These are phyloP conservation scores for Rhodotorula sp. DNA, from an alignment of 1,284 basidiomycete species.

Conservation along the genomic window DNA sequence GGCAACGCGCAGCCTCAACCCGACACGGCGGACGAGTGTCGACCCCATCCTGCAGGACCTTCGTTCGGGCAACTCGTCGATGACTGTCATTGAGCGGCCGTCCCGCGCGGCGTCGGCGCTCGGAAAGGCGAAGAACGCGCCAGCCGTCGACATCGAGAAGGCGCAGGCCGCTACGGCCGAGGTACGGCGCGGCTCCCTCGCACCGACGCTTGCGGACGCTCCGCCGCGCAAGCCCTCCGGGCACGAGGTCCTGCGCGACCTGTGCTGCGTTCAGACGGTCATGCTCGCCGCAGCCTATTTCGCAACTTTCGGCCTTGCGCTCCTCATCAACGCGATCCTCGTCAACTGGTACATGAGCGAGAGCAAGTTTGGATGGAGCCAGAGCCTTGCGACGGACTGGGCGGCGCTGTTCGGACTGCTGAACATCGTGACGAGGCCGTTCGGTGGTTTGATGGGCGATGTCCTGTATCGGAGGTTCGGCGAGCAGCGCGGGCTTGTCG, in stretches of 20 bases:
- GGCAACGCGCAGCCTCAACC: constrained; percentile 16
- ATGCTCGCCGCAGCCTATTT: constrained; percentile 28
- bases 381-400: constrained; percentile 24
- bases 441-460: constrained; percentile 33
- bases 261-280: constrained; percentile 25
- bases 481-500: constrained; percentile 48
- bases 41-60: constrained; percentile 5
- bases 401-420: constrained; percentile 30
- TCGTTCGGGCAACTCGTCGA: constrained; percentile 43
- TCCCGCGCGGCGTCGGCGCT: constrained; percentile 55
- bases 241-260: constrained; percentile 3
- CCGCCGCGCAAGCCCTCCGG: constrained; percentile 10
- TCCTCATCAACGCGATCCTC: constrained; percentile 62
- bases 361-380: constrained; percentile 17
- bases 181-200: constrained; percentile 27
- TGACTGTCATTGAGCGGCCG: constrained; percentile 55
- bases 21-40: constrained; percentile 10
- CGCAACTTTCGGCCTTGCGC: constrained; percentile 60
- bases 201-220: neutral
- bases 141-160: constrained; percentile 51
- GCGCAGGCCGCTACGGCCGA: constrained; percentile 55
- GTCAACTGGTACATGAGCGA: constrained; percentile 56
- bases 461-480: constrained; percentile 53
- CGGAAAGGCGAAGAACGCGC: constrained; percentile 46
- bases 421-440: constrained; percentile 31